Conservation (phyloP, 2,329 filamentous ascomycete species). For the Fusarium sp. region DNA sequence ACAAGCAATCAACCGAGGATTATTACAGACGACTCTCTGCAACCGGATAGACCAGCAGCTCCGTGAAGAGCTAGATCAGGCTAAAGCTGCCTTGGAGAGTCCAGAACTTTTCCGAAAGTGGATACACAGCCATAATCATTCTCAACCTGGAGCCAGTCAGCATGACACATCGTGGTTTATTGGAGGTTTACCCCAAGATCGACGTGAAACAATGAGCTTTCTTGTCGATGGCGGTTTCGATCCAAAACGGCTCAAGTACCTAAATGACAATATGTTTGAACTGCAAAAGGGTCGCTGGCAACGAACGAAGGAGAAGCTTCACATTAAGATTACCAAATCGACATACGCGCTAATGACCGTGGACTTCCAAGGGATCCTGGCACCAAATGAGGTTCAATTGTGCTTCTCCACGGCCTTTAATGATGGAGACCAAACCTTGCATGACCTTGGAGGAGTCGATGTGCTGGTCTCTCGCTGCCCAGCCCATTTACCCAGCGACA, state of each 20-base stretch:
- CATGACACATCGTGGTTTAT: background rate
- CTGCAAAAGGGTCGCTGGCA: background rate
- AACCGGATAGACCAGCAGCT: background rate
- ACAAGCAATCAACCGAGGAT: background rate
- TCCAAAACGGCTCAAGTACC: background rate
- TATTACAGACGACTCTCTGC: background rate
- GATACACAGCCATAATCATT: background rate
- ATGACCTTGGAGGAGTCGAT: slow-evolving; percentile 63
- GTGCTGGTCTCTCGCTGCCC: slow-evolving; percentile 76
- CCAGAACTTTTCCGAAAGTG: slow-evolving; percentile 5
- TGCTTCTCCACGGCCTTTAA: slow-evolving; percentile 2
- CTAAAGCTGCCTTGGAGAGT: background rate
- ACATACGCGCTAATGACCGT: slow-evolving; percentile 2
- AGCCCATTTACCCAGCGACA: slow-evolving; percentile 75
- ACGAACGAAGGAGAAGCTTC: background rate
- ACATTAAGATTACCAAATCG: background rate
- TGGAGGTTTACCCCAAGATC: background rate
- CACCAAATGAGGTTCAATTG: background rate
- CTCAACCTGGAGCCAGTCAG: background rate
- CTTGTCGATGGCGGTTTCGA: slow-evolving; percentile 3
- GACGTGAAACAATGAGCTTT: background rate
- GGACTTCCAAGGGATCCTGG: slow-evolving; percentile 5
- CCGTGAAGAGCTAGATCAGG: background rate
- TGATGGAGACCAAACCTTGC: background rate
- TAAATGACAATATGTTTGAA: background rate